Evolutionary conservation across 179 eudicot genomes (phyloP).

Genomic region (Silene coronaria): DNA sequence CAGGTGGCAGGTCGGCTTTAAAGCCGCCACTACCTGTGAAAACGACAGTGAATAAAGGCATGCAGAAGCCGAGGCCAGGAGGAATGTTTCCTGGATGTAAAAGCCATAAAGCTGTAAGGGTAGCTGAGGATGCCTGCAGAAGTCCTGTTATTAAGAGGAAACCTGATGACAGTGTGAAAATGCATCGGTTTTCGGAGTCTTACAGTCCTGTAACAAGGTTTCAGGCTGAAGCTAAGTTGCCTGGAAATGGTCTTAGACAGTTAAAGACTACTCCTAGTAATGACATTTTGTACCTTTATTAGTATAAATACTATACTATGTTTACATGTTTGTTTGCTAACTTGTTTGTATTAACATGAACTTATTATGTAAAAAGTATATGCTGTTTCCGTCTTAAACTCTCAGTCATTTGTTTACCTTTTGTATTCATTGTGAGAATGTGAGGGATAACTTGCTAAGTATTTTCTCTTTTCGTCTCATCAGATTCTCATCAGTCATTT

Average conservation of each 20-base stretch:
- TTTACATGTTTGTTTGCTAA: background rate
- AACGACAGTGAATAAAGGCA: constrained; percentile 16
- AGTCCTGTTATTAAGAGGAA: constrained; percentile 12
- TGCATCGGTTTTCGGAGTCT: constrained; percentile 21
- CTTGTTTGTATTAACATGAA: too few species aligned
- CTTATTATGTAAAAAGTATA: too few species aligned
- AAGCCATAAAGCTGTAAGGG: constrained; percentile 49
- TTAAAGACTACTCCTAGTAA: constrained; percentile 11
- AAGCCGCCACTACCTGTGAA: background rate
- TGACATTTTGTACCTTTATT: constrained; percentile 26
- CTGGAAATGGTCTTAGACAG: constrained; percentile 17
- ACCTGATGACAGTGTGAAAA: constrained; percentile 20
- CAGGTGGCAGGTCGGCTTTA: constrained; percentile 4
- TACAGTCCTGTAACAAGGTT: constrained; percentile 31
- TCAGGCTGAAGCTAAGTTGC: constrained; percentile 17
- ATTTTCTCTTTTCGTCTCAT: too few species aligned
- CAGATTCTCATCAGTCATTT: too few species aligned
- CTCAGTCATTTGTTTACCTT: background rate
- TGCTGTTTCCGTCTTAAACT: background rate
- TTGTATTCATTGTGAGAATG: background rate
- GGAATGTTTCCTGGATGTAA: constrained; percentile 49
- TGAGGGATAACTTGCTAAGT: too few species aligned
- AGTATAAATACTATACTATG: constrained; percentile 15
- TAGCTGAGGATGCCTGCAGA: constrained; percentile 38
- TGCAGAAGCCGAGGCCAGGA: constrained; percentile 25